Percentiles rank a stretch among this genome's conserved stretches.
Evolutionary conservation across 192 early-diverging fungal genomes (phyloP).

Genomic region (Umbelopsis ramanniana): DNA sequence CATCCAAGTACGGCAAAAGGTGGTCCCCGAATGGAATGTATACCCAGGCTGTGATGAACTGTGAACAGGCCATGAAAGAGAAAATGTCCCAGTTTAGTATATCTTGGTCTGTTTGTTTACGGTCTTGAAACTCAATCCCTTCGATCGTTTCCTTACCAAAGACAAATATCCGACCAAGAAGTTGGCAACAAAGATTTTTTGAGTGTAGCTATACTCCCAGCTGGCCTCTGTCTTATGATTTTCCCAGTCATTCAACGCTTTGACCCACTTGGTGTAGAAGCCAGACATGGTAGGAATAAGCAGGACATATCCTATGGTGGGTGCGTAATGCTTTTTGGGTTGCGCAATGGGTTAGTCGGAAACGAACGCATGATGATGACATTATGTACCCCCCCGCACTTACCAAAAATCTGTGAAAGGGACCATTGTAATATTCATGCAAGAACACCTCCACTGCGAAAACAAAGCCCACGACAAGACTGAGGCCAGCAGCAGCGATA

Average conservation of each 20-base stretch:
- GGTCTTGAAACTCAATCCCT: not conserved
- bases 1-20: constrained; percentile 59
- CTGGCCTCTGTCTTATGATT: constrained; percentile 78
- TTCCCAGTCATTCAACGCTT: constrained; percentile 76
- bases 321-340: constrained; percentile 65
- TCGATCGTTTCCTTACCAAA: constrained; percentile 43
- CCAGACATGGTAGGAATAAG: constrained; percentile 72
- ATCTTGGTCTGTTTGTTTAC: too few species aligned
- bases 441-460: constrained; percentile 78
- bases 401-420: constrained; percentile 61
- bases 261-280: constrained; percentile 66
- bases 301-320: constrained; percentile 75
- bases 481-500: constrained; percentile 60
- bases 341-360: not conserved
- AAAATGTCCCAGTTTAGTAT: not conserved
- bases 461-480: constrained; percentile 67
- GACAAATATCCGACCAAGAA: constrained; percentile 84
- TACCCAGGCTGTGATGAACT: constrained; percentile 83
- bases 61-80: not conserved
- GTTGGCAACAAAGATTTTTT: constrained; percentile 88
- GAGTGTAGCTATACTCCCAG: constrained; percentile 70
- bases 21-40: constrained; percentile 83
- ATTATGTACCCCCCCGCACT: not conserved
- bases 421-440: constrained; percentile 83
- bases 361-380: not conserved